Evolutionary conservation across 2,329 filamentous ascomycete genomes (phyloP).

Genomic region (Aaosphaeria arxii): DNA sequence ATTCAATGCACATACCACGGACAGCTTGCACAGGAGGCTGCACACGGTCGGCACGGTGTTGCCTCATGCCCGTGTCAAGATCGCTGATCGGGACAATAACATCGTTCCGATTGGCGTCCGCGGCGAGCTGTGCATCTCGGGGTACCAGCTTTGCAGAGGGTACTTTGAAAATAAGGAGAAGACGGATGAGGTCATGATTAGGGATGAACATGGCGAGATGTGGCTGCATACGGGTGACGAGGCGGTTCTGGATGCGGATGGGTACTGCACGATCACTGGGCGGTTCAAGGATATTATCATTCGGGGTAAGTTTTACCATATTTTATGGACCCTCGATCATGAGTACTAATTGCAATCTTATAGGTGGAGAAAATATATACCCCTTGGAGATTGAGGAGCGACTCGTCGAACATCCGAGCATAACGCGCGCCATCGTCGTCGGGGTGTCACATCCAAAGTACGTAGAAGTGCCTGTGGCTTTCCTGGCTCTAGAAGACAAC

Average conservation of each 20-base stretch:
- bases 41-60: conserved; percentile 73
- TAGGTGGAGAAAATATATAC: conserved; percentile 47
- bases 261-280: conserved; percentile 70
- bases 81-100: conserved; percentile 65
- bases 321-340: background rate
- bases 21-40: conserved; percentile 64
- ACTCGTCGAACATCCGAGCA: conserved; percentile 60
- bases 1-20: conserved; percentile 76
- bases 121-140: conserved; percentile 75
- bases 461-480: conserved; percentile 69
- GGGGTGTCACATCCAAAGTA: conserved; percentile 69
- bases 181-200: conserved; percentile 68
- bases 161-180: conserved; percentile 69
- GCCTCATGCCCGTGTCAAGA: conserved; percentile 72
- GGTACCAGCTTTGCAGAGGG: conserved; percentile 69
- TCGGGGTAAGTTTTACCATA: conserved; percentile 45
- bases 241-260: conserved; percentile 37
- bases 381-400: conserved; percentile 74
- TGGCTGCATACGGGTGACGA: conserved; percentile 42
- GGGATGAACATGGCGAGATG: conserved; percentile 57
- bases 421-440: conserved; percentile 66
- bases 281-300: conserved; percentile 80
- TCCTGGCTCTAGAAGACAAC: conserved; percentile 43
- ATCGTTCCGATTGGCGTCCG: conserved; percentile 65
- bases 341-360: background rate